Evolutionary conservation across 208 protist genomes (phyloP).

Genomic region (Trypanosoma scelopori): DNA sequence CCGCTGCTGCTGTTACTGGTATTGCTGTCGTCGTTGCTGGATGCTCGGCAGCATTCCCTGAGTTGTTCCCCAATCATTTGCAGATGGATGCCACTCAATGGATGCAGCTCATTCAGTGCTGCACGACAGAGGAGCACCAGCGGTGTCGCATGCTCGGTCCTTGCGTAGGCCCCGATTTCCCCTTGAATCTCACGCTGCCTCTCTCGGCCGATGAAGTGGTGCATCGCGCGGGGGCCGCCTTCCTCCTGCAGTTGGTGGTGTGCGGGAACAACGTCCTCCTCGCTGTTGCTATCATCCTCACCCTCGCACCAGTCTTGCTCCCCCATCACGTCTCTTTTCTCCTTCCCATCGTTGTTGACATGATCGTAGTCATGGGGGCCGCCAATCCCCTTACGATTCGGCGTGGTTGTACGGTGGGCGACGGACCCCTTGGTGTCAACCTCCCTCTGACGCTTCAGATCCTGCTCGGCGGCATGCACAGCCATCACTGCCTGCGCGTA

Average conservation of each 20-base stretch:
- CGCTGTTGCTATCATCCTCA: neutral
- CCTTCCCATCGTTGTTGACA: too few species aligned
- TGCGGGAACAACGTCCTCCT: neutral
- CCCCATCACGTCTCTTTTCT: neutral
- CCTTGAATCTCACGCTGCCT: neutral
- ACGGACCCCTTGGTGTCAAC: slow-evolving; percentile 3
- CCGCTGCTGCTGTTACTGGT: neutral
- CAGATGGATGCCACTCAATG: neutral
- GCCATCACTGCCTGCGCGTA: slow-evolving; percentile 44
- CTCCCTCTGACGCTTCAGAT: slow-evolving; percentile 35
- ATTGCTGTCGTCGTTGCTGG: neutral
- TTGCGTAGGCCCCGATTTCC: neutral
- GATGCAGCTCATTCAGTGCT: neutral
- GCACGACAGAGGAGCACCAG: neutral
- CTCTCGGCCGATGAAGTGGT: neutral
- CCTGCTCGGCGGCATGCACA: slow-evolving; percentile 31
- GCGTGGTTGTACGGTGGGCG: neutral
- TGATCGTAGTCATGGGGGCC: neutral
- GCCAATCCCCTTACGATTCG: neutral
- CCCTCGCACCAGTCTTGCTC: neutral
- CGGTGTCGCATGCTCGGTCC: neutral
- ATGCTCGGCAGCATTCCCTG: neutral
- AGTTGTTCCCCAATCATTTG: neutral
- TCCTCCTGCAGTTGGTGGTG: neutral
- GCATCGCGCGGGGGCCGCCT: too few species aligned